Evolutionary conservation across 2,329 filamentous ascomycete genomes (phyloP).

Genomic region (Alternaria atra): DNA sequence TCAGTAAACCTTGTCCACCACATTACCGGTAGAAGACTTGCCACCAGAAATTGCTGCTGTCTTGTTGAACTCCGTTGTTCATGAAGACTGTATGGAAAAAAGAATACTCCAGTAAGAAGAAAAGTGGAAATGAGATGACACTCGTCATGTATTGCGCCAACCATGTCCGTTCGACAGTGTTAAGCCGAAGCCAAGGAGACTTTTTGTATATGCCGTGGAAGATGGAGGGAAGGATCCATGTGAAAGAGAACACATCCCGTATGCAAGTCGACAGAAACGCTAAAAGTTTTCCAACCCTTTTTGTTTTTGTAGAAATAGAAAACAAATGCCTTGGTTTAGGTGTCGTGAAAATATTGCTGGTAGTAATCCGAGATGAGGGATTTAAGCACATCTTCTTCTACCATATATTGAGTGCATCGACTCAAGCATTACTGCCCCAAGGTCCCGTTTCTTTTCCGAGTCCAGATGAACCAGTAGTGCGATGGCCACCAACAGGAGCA

Average conservation of each 20-base stretch:
- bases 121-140: neutral
- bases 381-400: neutral
- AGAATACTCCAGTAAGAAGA: neutral
- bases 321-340: constrained; percentile 8
- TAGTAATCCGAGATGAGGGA: neutral
- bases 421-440: constrained; percentile 33
- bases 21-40: neutral
- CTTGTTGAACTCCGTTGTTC: constrained; percentile 7
- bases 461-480: constrained; percentile 29
- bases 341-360: neutral
- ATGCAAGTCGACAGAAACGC: constrained; percentile 23
- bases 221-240: neutral
- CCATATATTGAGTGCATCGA: neutral
- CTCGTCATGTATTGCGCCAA: neutral
- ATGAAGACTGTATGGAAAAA: neutral
- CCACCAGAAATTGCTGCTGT: neutral
- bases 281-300: constrained; percentile 16
- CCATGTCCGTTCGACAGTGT: neutral
- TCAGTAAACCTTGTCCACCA: neutral
- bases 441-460: constrained; percentile 30
- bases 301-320: neutral
- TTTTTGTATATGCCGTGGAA: constrained; percentile 19
- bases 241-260: constrained; percentile 1
- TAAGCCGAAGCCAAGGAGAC: constrained; percentile 12
- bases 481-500: constrained; percentile 46